A percentile compares a stretch with the other conserved stretches of the same genome.
Evolutionary conservation across 2,329 filamentous ascomycete genomes (phyloP).

Genomic region (Xylaria digitata): DNA sequence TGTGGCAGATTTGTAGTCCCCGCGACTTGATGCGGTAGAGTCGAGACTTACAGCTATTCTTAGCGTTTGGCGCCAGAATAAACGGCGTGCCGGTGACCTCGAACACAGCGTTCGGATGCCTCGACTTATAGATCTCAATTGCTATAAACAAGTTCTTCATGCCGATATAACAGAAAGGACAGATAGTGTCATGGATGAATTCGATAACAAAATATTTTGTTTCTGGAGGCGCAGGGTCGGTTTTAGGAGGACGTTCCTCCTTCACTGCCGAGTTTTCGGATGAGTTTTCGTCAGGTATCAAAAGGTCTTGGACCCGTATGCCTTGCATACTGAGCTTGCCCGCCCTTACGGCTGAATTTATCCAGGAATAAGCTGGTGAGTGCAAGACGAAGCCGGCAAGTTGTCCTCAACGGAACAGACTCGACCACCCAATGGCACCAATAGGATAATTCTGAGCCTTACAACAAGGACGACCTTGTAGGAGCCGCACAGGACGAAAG

Average conservation of each 20-base stretch:
- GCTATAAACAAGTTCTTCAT: conserved; percentile 60
- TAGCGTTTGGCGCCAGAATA: conserved; percentile 53
- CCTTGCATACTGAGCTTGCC: conserved; percentile 43
- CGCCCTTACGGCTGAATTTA: background rate
- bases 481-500: conserved; percentile 8
- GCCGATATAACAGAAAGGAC: conserved; percentile 64
- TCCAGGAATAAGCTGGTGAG: background rate
- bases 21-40: conserved; percentile 8
- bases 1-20: background rate
- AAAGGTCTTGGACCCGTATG: conserved; percentile 47
- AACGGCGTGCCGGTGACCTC: conserved; percentile 61
- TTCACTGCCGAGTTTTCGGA: conserved; percentile 11
- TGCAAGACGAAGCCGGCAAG: background rate
- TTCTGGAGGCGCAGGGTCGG: conserved; percentile 6
- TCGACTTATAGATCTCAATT: conserved; percentile 55
- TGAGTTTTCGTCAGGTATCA: conserved; percentile 42
- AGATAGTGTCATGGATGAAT: conserved; percentile 62
- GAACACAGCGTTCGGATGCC: conserved; percentile 58
- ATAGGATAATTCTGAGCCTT: background rate
- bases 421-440: background rate
- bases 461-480: background rate
- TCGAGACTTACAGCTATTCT: conserved; percentile 46
- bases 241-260: conserved; percentile 9
- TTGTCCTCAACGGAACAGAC: background rate
- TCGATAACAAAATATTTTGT: conserved; percentile 56